Base-by-base conservation (phyloP, 441 rosid species). In the Arabidopsis hybrid region DNA sequence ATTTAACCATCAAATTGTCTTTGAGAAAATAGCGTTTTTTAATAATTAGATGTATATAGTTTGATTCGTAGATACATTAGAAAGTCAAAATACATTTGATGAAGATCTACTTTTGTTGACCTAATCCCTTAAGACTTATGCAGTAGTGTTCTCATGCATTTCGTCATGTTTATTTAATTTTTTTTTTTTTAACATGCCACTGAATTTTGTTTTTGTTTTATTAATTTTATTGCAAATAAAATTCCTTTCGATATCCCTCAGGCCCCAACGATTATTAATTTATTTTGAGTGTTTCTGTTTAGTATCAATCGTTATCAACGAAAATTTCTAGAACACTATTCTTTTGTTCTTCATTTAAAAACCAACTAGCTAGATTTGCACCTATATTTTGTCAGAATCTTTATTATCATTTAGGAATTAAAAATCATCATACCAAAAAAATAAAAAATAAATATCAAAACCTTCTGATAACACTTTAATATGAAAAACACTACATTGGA, bases 121-220 rank as follows among this genome's bases (percentile, higher is more conserved):
- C 71, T 69, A 76, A 62, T 63, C 79, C 8, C 71, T 29, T 26
- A 8, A 26, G 71, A 76, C 79, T 69, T 46, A 45, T 34, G 43
- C 18, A 45, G 29, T 32, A 12, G 65, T 64, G 75, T 56, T 64
- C 71, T 70, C 75, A 64, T 76, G 75, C 49, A 49, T 39, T 57
- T 16, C 53, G 75, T 76, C 79, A 70, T 39, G 50, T 56, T 43
- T 49, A 16, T 36, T n/a, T 43, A 9, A 7, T 45, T n/a, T 5
- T 8, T 32, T 4, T 11, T 42, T 29, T 36, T 14, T 12, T 3
- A 31, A 49, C n/a, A 29, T 49, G 55, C 78, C 14, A 65, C 26
- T 65, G 2, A 16, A 47, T 47, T 47, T 46, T 65, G 21, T 8
- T 26, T 58, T 50, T 11, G 7, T 53, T 36, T 18, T 18, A 34